Base-by-base conservation (phyloP, 164 flowering plant species). In the Piper betle region DNA sequence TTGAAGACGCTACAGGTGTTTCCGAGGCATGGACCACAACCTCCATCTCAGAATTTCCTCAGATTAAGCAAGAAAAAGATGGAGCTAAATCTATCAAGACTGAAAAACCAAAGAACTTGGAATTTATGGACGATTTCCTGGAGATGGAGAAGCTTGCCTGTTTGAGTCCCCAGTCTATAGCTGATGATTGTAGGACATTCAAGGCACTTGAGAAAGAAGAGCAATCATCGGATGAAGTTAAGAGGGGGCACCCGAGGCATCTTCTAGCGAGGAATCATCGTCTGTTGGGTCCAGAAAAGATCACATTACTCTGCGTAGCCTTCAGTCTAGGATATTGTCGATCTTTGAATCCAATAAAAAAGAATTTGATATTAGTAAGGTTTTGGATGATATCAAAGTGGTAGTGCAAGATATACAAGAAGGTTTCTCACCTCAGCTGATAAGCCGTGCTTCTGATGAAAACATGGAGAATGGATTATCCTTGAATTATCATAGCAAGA, bases 121-220 rank as follows among this genome's bases (percentile, higher is more conserved):
- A 83, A 62, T 83, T 91, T 57, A 94, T 94, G 96, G 93, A 88
- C 75, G 99, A 93, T 71, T 94, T 94, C 71, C 75, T 91, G 50
- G 97, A 94, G 80, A 91, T 94, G 97, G 99, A 94, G 79, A 94
- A 81, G 71, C 75, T 94, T 67, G 99, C 97, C 16, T 69, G 85
- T 67, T 68, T 69, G 40, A 69, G 88, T 37, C 68, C 75, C 40
- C 80, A 80, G 33, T 75, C 76, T 42, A 33, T 55, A 25, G 37
- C 58, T 55, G 58, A 33, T 2, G 38, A 55, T 7, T n/a, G 37
- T 33, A 33, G 16, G 8, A 39, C 37, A 25, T 25, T 25, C 16
- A 55, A 55, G 58, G 39, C 4, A 17, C 37, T 55, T 4, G 39
- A 55, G 25, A 55, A 55, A 55, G 78, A 58, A 16, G 71, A 62